Percentiles rank a stretch among this genome's conserved stretches.
These are phyloP conservation scores for Aspergillus sclerotioniger DNA, from an alignment of 495 filamentous ascomycete genomes.

Conservation along the genomic window DNA sequence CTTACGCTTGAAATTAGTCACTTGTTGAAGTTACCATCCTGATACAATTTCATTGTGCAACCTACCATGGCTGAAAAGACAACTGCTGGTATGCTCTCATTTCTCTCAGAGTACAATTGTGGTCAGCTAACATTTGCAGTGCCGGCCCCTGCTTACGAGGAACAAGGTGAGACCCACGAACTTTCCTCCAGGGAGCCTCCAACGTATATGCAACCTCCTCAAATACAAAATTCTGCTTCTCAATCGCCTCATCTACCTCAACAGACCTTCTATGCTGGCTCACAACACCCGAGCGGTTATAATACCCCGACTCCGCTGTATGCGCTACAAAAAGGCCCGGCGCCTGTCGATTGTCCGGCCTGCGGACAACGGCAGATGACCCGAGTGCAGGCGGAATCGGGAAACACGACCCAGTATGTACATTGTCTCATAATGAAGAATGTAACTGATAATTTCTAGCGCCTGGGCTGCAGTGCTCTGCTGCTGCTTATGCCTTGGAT, in stretches of 20 bases:
- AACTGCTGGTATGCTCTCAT: neutral
- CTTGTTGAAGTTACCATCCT: neutral
- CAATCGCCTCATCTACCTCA: neutral
- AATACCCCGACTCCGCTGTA: conserved; percentile 29
- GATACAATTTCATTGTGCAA: neutral
- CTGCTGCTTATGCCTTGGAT: conserved; percentile 49
- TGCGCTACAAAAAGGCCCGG: conserved; percentile 32
- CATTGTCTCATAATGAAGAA: neutral
- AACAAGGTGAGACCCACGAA: conserved; percentile 3
- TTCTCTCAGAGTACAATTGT: neutral
- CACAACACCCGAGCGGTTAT: conserved; percentile 30
- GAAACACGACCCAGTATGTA: conserved; percentile 52
- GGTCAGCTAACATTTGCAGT: conserved; percentile 6
- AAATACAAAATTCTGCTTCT: neutral
- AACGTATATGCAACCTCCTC: neutral
- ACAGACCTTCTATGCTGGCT: neutral
- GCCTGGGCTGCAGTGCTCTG: conserved; percentile 48
- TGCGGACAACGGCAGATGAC: conserved; percentile 51
- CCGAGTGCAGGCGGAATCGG: conserved; percentile 33
- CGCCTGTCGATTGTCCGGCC: conserved; percentile 50
- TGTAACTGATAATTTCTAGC: conserved; percentile 25
- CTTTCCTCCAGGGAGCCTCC: conserved; percentile 1
- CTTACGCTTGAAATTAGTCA: neutral
- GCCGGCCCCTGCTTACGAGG: conserved; percentile 12
- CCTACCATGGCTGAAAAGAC: neutral